Conservation (phyloP, 2,329 filamentous ascomycete genomes). For the Alternaria infectoria region DNA sequence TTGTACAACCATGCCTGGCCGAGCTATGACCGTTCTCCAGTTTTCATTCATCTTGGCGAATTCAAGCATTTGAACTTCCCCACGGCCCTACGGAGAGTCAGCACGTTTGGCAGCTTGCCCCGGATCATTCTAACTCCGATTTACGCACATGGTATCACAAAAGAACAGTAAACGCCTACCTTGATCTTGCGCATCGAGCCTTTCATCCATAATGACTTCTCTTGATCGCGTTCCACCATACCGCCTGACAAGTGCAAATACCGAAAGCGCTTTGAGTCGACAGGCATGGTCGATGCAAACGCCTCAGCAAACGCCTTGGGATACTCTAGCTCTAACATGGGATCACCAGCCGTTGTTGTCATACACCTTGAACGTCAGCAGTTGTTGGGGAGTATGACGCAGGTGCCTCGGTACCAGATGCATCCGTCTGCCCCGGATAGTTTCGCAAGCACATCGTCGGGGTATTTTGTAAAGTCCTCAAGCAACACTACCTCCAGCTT, state of each 20-base stretch:
- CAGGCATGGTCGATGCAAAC: conserved; percentile 10
- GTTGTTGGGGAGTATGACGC: background rate
- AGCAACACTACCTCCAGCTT: conserved; percentile 22
- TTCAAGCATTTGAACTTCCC: conserved; percentile 21
- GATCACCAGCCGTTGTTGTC: conserved; percentile 21
- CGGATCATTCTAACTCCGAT: background rate
- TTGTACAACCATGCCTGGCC: conserved; percentile 18
- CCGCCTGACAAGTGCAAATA: conserved; percentile 21
- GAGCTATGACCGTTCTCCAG: conserved; percentile 24
- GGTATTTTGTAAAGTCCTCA: conserved; percentile 19
- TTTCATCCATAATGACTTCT: conserved; percentile 16
- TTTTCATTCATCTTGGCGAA: conserved; percentile 12
- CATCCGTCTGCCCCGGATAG: conserved; percentile 19
- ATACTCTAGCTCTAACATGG: conserved; percentile 18
- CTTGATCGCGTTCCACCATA: conserved; percentile 19
- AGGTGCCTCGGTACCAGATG: conserved; percentile 17
- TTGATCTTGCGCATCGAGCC: conserved; percentile 18
- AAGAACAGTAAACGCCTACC: background rate
- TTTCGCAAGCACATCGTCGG: conserved; percentile 18
- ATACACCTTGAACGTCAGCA: conserved; percentile 22
- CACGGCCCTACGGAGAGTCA: conserved; percentile 10
- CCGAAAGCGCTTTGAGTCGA: conserved; percentile 15
- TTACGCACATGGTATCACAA: background rate
- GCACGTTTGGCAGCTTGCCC: background rate
- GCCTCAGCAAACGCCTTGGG: conserved; percentile 21